Base-by-base conservation (phyloP, 2,329 filamentous ascomycete species). In the Ophiostoma australiae region DNA sequence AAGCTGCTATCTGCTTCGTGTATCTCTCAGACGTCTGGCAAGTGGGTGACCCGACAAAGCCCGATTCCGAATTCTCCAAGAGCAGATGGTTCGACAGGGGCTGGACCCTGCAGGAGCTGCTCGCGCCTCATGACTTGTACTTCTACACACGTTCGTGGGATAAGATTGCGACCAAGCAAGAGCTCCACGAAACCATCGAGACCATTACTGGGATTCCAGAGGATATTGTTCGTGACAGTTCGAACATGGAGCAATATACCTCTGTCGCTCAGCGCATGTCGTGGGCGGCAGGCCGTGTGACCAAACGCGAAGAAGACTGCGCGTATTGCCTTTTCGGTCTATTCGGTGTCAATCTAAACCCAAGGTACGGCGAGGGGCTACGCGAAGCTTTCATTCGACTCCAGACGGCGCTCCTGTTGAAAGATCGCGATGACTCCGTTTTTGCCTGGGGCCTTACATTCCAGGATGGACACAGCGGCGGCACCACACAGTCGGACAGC, bases 51-150 rank as follows among this genome's bases (percentile, higher is more conserved):
- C 31, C 8, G 23, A 27, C 27, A 0, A n/a, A 7, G 2, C 27
- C 15, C 1, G 69, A 41, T n/a, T 35, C 44, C 7, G 15, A 15
- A 0, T 68, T 73, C 20, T 31, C 55, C 5, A 55, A 70, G 69
- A 74, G 73, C 68, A 65, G 76, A 4, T 80, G 79, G 78, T 80
- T 80, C 69, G 77, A 73, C 0, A 73, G 84, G 85, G 48, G 48
- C 20, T 55, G 87, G 76, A 91, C 88, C 0, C 80, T 90, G 73
- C 90, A 90, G 77, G 88, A 92, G 78, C 88, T 90, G 0, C 82
- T 92, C 8, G 90, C 79, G 0, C 79, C 78, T 0, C 8, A 7
- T 0, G 65, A 73, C 0, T 23, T 80, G 0, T 37, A 72, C 3
- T 80, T 82, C 71, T 80, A 63, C 61, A 23, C 35, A 61, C 10